These are phyloP conservation scores for Colletotrichum paranaense DNA, from an alignment of 2,329 filamentous ascomycete genomes.

Conservation along the genomic window DNA sequence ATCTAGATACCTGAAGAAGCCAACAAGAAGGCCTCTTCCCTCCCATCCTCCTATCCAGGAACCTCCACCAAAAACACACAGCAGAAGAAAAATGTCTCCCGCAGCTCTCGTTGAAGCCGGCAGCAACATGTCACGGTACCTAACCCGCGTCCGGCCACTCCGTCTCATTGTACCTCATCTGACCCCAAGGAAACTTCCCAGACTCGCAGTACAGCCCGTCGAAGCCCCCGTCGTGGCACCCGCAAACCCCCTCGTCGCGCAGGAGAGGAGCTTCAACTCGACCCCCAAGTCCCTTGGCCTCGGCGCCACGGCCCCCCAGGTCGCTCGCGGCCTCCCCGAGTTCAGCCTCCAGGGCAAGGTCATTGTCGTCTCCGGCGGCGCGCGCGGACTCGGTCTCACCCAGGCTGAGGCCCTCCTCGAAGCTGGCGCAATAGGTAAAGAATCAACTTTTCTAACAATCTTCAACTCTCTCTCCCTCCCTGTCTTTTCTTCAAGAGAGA, in stretches of 20 bases:
- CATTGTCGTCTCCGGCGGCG: constrained; percentile 81
- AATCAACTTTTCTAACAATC: background rate
- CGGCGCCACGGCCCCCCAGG: constrained; percentile 37
- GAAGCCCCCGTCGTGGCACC: background rate
- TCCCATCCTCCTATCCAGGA: background rate
- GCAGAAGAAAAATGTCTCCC: background rate
- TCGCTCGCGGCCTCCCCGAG: constrained; percentile 67
- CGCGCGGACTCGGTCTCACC: constrained; percentile 80
- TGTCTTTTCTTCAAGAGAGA: too few relatives aligned
- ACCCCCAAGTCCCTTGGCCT: constrained; percentile 20
- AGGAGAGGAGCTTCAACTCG: constrained; percentile 24
- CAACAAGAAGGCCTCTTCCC: background rate
- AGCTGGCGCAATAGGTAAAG: constrained; percentile 75
- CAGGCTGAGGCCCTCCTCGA: constrained; percentile 84
- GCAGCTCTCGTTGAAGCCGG: constrained; percentile 6
- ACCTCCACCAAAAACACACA: background rate
- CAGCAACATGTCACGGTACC: constrained; percentile 30
- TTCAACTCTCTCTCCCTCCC: background rate
- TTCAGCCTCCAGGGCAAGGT: constrained; percentile 82
- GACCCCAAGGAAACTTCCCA: constrained; percentile 8
- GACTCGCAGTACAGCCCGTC: constrained; percentile 15
- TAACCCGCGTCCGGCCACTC: constrained; percentile 28
- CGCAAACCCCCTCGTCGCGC: constrained; percentile 3
- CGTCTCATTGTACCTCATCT: constrained; percentile 10
- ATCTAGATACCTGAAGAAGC: background rate